Percentiles rank a stretch among this genome's conserved stretches.
Evolutionary conservation across 1,284 basidiomycete genomes (phyloP).

Genomic region (Lentinus polychrous): DNA sequence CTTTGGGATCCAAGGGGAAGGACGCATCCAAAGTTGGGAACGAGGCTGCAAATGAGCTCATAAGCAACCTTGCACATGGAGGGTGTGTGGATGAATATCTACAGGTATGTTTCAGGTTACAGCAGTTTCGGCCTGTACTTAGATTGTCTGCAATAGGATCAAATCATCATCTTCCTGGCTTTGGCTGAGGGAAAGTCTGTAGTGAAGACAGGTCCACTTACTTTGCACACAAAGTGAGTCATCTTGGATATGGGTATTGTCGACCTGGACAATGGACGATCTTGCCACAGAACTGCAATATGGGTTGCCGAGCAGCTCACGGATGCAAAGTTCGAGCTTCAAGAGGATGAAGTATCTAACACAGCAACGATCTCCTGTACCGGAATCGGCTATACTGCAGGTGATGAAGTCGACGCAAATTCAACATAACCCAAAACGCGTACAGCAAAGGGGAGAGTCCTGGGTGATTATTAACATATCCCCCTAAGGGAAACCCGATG

Average conservation of each 20-base stretch:
- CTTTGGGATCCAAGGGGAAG: conserved; percentile 45
- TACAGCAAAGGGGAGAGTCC: background rate
- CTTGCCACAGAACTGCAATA: conserved; percentile 53
- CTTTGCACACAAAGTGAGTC: conserved; percentile 56
- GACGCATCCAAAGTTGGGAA: conserved; percentile 42
- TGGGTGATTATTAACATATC: background rate
- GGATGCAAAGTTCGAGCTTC: conserved; percentile 49
- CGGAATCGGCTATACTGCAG: conserved; percentile 40
- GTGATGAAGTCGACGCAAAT: background rate
- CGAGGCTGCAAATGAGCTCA: conserved; percentile 50
- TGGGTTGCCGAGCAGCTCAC: conserved; percentile 63
- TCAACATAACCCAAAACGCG: too few species aligned
- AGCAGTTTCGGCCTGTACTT: background rate
- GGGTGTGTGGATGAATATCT: conserved; percentile 65
- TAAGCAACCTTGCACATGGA: conserved; percentile 45
- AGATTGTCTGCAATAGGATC: conserved; percentile 39
- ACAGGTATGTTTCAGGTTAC: conserved; percentile 30
- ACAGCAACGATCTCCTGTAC: conserved; percentile 40
- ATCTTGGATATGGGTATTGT: background rate
- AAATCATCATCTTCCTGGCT: conserved; percentile 69
- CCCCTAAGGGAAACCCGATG: background rate
- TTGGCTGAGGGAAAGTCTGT: conserved; percentile 56
- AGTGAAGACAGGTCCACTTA: conserved; percentile 48
- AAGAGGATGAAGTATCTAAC: conserved; percentile 30
- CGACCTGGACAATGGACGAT: background rate